These are phyloP conservation scores for Pholiota conissans DNA, from an alignment of 768 basidiomycete species.

Conservation along the genomic window DNA sequence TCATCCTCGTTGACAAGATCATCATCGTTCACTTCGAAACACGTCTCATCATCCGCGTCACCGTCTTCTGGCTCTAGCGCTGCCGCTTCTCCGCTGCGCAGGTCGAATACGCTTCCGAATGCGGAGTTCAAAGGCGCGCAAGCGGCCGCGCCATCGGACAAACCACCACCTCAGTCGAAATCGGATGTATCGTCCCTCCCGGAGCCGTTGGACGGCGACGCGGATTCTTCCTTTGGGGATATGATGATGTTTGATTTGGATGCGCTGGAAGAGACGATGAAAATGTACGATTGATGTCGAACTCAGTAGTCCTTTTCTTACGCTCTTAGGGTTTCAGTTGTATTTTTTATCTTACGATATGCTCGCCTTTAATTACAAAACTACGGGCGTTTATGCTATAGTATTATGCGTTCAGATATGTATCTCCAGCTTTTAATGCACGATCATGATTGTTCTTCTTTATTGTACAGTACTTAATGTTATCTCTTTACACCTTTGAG, in stretches of 20 bases:
- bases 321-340: neutral
- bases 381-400: neutral
- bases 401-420: neutral
- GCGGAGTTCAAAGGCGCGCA: too few relatives aligned
- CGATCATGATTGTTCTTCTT: too few relatives aligned
- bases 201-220: slow-evolving; percentile 22
- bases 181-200: slow-evolving; percentile 12
- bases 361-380: too few relatives aligned
- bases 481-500: too few relatives aligned
- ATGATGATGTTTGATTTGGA: slow-evolving; percentile 36
- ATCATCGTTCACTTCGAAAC: neutral
- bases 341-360: neutral
- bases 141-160: too few relatives aligned
- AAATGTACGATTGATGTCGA: slow-evolving; percentile 28
- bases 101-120: too few relatives aligned
- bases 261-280: slow-evolving; percentile 33
- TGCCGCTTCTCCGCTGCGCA: too few relatives aligned
- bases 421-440: too few relatives aligned
- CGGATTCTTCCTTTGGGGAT: slow-evolving; percentile 31
- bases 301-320: neutral
- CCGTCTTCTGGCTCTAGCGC: too few relatives aligned
- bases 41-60: neutral
- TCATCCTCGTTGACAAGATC: neutral
- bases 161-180: neutral
- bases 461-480: too few relatives aligned